These are phyloP conservation scores for Fonsecaea pedrosoi DNA, from an alignment of 2,329 filamentous ascomycete species.

Conservation along the genomic window DNA sequence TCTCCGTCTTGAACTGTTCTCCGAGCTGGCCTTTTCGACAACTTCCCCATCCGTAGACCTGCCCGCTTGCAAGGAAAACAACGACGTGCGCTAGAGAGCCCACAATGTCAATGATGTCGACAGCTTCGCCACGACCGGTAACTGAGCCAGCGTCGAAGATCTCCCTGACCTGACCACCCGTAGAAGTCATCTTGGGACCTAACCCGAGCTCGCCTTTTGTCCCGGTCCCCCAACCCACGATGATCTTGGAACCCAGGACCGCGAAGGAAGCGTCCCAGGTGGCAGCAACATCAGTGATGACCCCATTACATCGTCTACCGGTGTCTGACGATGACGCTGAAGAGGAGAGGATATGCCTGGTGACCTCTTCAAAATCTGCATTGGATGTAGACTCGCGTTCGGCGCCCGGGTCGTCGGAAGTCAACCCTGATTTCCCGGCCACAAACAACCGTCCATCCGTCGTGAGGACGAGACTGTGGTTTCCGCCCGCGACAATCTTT, in stretches of 20 bases:
- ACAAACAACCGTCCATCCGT: slow-evolving; percentile 66
- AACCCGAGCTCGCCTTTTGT: slow-evolving; percentile 75
- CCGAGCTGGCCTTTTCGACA: slow-evolving; percentile 86
- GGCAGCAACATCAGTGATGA: slow-evolving; percentile 65
- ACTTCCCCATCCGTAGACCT: slow-evolving; percentile 87
- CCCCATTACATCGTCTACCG: background rate
- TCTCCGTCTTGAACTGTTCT: slow-evolving; percentile 53
- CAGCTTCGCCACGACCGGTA: background rate
- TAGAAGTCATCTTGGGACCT: slow-evolving; percentile 48
- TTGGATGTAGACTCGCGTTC: background rate
- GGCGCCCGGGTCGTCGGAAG: slow-evolving; percentile 34
- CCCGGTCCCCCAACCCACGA: slow-evolving; percentile 72
- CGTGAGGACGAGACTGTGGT: slow-evolving; percentile 81
- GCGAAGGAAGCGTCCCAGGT: slow-evolving; percentile 80
- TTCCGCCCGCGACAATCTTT: slow-evolving; percentile 72
- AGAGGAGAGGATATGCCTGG: background rate
- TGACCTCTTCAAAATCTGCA: slow-evolving; percentile 22
- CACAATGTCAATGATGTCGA: slow-evolving; percentile 50
- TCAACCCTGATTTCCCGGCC: slow-evolving; percentile 64
- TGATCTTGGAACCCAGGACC: slow-evolving; percentile 51
- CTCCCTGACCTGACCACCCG: slow-evolving; percentile 10
- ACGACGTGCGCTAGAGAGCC: slow-evolving; percentile 81
- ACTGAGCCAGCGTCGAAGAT: slow-evolving; percentile 25
- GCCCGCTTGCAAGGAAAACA: slow-evolving; percentile 73
- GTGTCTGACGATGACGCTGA: background rate